These are phyloP conservation scores for Malania oleifera DNA, from an alignment of 164 flowering plant genomes.

Conservation along the genomic window DNA sequence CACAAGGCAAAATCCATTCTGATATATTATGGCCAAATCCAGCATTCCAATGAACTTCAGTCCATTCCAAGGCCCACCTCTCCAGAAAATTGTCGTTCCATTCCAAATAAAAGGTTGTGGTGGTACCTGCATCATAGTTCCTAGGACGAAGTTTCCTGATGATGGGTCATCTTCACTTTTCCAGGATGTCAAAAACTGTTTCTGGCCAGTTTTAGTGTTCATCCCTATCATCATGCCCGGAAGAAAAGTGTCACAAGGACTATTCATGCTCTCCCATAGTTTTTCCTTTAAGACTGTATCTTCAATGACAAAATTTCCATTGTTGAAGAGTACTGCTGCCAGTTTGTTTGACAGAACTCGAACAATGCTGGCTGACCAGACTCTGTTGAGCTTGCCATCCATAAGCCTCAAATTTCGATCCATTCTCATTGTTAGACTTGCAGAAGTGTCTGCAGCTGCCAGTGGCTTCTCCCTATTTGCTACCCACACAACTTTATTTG, in stretches of 20 bases:
- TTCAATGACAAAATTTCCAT: constrained; percentile 19
- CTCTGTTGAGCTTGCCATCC: constrained; percentile 13
- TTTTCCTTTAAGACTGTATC: neutral
- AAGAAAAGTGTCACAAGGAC: constrained; percentile 28
- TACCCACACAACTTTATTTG: constrained; percentile 31
- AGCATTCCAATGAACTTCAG: constrained; percentile 13
- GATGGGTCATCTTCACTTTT: constrained; percentile 27
- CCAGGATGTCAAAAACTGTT: constrained; percentile 28
- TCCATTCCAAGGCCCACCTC: constrained; percentile 25
- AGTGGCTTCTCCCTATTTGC: constrained; percentile 35
- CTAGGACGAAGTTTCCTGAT: constrained; percentile 16
- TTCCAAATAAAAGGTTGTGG: constrained; percentile 20
- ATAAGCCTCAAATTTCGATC: constrained; percentile 21
- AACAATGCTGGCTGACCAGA: constrained; percentile 26
- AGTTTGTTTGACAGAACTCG: neutral
- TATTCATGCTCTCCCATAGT: constrained; percentile 35
- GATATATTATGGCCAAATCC: neutral
- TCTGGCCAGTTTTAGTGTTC: constrained; percentile 13
- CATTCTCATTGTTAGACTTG: constrained; percentile 7
- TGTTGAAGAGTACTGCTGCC: constrained; percentile 13
- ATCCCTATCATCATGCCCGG: constrained; percentile 22
- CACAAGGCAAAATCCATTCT: neutral
- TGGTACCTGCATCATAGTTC: constrained; percentile 5
- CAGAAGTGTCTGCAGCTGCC: constrained; percentile 4
- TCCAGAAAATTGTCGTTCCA: constrained; percentile 5